These are phyloP conservation scores for Aspergillus panamensis DNA, from an alignment of 495 filamentous ascomycete genomes.

Conservation along the genomic window DNA sequence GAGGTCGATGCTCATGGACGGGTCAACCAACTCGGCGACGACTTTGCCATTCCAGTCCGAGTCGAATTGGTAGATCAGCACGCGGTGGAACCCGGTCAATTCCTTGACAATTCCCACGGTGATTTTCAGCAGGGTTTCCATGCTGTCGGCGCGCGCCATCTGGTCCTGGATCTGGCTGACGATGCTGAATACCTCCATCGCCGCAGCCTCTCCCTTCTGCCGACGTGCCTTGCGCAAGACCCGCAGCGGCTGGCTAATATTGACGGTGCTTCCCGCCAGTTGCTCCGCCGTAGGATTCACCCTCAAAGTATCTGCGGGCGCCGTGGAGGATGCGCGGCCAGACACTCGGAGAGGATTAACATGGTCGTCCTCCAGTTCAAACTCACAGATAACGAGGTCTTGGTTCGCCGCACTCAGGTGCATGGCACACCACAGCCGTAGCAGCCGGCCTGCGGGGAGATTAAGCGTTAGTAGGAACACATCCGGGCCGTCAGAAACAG, in stretches of 20 bases:
- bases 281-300: constrained; percentile 69
- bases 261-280: constrained; percentile 62
- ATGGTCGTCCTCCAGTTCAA: constrained; percentile 82
- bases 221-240: constrained; percentile 75
- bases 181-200: constrained; percentile 93
- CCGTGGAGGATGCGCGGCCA: constrained; percentile 52
- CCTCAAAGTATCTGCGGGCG: constrained; percentile 70
- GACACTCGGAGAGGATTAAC: constrained; percentile 62
- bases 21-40: constrained; percentile 83
- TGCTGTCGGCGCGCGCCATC: constrained; percentile 28
- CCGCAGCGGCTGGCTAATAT: constrained; percentile 71
- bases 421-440: constrained; percentile 86
- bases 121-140: constrained; percentile 55
- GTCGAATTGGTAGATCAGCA: constrained; percentile 95
- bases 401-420: constrained; percentile 64
- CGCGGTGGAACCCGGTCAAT: constrained; percentile 86
- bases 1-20: constrained; percentile 72
- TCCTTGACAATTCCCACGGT: constrained; percentile 55
- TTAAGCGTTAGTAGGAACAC: constrained; percentile 76
- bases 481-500: constrained; percentile 71
- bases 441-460: constrained; percentile 44
- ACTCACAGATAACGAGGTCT: constrained; percentile 82
- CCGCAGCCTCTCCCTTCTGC: constrained; percentile 75
- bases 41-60: constrained; percentile 76
- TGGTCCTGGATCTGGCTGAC: constrained; percentile 66